A percentile compares a stretch with the other conserved stretches of the same genome.
These are phyloP conservation scores for Gracilaria caudata DNA, from an alignment of 23 red algal species.

Conservation along the genomic window DNA sequence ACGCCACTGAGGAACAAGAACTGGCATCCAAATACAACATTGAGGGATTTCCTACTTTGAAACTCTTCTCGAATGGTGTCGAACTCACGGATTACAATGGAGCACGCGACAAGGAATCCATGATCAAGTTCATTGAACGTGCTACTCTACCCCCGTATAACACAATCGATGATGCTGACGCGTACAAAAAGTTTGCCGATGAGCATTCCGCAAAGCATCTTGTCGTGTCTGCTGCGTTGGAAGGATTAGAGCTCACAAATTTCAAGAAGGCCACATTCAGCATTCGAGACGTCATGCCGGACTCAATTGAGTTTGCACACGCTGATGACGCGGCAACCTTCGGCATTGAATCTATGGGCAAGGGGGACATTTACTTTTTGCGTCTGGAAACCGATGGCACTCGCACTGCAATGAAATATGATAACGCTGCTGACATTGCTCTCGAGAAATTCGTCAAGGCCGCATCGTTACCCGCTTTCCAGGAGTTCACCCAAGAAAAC, in stretches of 20 bases:
- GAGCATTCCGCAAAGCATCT: constrained; percentile 54
- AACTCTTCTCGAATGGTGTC: constrained; percentile 90
- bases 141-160: constrained; percentile 64
- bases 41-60: constrained; percentile 95
- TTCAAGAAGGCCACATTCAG: constrained; percentile 63
- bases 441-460: constrained; percentile 71
- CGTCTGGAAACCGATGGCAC: constrained; percentile 46
- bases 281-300: constrained; percentile 72
- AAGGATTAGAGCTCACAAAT: background rate
- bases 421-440: constrained; percentile 8
- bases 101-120: constrained; percentile 71
- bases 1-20: constrained; percentile 90
- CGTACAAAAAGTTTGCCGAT: constrained; percentile 42
- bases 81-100: constrained; percentile 93
- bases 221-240: constrained; percentile 22
- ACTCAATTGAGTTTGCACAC: constrained; percentile 49
- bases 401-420: constrained; percentile 46
- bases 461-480: constrained; percentile 55
- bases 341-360: constrained; percentile 18
- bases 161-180: constrained; percentile 33
- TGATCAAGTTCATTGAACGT: constrained; percentile 78
- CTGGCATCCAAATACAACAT: constrained; percentile 84
- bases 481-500: constrained; percentile 81
- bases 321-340: constrained; percentile 1
- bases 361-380: constrained; percentile 48